Percentiles rank a stretch among this genome's conserved stretches.
Conservation (phyloP, 2,329 filamentous ascomycete species). For the Clonostachys rhizophaga region DNA sequence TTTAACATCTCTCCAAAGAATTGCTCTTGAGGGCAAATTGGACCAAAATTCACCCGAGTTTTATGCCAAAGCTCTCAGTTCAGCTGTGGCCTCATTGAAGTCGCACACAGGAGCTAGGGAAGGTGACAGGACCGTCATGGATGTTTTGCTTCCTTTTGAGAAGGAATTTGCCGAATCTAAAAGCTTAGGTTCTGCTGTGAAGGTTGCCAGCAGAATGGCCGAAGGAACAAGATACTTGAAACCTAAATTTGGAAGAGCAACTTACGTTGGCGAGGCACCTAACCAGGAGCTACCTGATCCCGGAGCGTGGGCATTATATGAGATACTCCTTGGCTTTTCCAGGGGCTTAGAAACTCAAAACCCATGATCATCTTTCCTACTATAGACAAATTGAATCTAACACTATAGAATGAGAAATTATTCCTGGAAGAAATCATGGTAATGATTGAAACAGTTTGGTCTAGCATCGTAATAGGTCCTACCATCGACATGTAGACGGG, state of each 20-base stretch:
- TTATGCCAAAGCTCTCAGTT: slow-evolving; percentile 10
- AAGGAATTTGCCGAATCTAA: slow-evolving; percentile 47
- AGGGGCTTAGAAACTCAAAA: not conserved
- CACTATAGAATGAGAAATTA: too few species aligned
- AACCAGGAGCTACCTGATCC: slow-evolving; percentile 19
- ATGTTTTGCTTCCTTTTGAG: slow-evolving; percentile 67
- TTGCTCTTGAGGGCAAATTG: slow-evolving; percentile 1
- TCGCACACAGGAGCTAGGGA: slow-evolving; percentile 15
- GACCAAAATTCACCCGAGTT: not conserved
- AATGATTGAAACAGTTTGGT: too few species aligned
- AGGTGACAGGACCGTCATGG: slow-evolving; percentile 57
- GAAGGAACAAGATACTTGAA: slow-evolving; percentile 16
- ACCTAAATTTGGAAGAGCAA: slow-evolving; percentile 17
- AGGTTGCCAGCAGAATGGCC: slow-evolving; percentile 16
- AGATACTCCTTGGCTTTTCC: slow-evolving; percentile 7
- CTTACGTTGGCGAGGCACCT: slow-evolving; percentile 17
- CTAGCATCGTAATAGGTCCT: too few species aligned
- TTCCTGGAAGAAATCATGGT: too few species aligned
- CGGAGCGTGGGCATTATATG: slow-evolving; percentile 21
- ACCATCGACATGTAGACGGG: too few species aligned
- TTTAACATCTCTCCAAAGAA: slow-evolving; percentile 25
- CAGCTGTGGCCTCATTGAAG: slow-evolving; percentile 13
- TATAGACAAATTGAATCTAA: too few species aligned
- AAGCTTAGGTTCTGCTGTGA: slow-evolving; percentile 38
- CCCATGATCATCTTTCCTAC: not conserved